Evolutionary conservation across 83 land plant genomes (phyloP), one percentile per base, ranked within the genome.

Genomic region (Picea mariana): DNA sequence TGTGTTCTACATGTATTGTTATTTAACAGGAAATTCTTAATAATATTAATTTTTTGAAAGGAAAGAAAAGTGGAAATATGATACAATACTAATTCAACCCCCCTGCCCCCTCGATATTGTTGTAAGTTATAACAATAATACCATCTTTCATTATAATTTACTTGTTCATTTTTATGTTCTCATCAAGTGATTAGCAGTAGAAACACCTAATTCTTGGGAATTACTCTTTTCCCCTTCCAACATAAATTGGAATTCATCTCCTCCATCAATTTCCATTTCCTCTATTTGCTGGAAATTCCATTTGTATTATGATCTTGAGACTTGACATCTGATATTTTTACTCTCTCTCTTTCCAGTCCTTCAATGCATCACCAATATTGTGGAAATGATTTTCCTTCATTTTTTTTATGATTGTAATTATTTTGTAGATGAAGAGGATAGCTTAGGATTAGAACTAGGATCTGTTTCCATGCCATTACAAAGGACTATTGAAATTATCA

Each of bases 141-240:
- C 82, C 85, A 64, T 89, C 84, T 12, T 84, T 84, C 31, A 62
- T 68, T 58, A 55, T 80, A 49, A 76, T 82, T 16, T 78, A 62
- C 31, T 86, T 68, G 49, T 63, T 83, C 34, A 23, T 62, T 73
- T 79, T 81, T 12, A 85, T 62, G 71, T 87, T 79, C 20, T 77
- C 77, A 31, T 89, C 82, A 49, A 87, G 79, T 98, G 99, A n/a
- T 96, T 97, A 72, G 90, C 75, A 6, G 91, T 94, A 27, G 99
- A 99, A 62, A 95, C 81, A n/a, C 97, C 99, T 26, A 94, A 86
- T 5, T 97, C 99, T 79, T 98, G 99, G 66, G 93, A 86, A 75
- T 86, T 90, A 52, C 91, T 88, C 15, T 89, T 81, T 34, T 90
- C 93, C 52, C 83, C 85, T 61, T 93, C 89, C 72, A 82, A 79